Percentiles rank a stretch among this genome's conserved stretches.
Conservation (phyloP, 2,329 filamentous ascomycete species). For the Colletotrichum sublineola region DNA sequence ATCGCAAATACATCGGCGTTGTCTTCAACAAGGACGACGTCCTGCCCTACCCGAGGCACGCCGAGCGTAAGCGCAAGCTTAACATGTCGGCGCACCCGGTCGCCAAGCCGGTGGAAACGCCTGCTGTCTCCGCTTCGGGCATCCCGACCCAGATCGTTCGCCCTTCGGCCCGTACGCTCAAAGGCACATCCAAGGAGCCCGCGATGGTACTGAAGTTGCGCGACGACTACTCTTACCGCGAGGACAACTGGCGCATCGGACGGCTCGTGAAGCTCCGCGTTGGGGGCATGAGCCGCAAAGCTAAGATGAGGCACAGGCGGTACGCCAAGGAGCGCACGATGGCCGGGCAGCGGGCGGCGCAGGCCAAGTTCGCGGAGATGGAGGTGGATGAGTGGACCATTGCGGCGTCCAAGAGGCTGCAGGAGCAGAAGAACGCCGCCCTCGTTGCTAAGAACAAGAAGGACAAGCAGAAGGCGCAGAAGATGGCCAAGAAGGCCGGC, state of each 20-base stretch:
- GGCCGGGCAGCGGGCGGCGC: constrained; percentile 57
- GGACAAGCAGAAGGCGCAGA: constrained; percentile 54
- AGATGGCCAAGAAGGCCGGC: constrained; percentile 49
- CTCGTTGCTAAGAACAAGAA: constrained; percentile 48
- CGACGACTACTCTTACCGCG: constrained; percentile 69
- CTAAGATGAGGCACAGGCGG: constrained; percentile 60
- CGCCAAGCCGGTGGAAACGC: constrained; percentile 52
- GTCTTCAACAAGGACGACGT: constrained; percentile 85
- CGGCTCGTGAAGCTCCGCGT: constrained; percentile 62
- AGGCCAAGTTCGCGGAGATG: constrained; percentile 47
- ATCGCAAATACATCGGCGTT: constrained; percentile 94
- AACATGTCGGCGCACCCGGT: constrained; percentile 74
- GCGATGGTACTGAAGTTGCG: constrained; percentile 63
- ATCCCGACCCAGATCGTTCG: constrained; percentile 63
- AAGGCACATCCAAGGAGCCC: constrained; percentile 54
- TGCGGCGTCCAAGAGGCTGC: constrained; percentile 46
- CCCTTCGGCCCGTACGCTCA: constrained; percentile 45
- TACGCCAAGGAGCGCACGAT: constrained; percentile 58
- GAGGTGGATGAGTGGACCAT: constrained; percentile 47
- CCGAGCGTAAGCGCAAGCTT: constrained; percentile 79
- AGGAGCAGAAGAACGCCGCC: constrained; percentile 46
- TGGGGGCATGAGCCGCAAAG: constrained; percentile 57
- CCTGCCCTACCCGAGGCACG: constrained; percentile 82
- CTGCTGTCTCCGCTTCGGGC: constrained; percentile 62
- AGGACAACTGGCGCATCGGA: constrained; percentile 72